A percentile compares a stretch with the other conserved stretches of the same genome.
phyloP scores from a whole-genome alignment of 805 yeast genomes.

The Starmerella vaccinii region DNA sequence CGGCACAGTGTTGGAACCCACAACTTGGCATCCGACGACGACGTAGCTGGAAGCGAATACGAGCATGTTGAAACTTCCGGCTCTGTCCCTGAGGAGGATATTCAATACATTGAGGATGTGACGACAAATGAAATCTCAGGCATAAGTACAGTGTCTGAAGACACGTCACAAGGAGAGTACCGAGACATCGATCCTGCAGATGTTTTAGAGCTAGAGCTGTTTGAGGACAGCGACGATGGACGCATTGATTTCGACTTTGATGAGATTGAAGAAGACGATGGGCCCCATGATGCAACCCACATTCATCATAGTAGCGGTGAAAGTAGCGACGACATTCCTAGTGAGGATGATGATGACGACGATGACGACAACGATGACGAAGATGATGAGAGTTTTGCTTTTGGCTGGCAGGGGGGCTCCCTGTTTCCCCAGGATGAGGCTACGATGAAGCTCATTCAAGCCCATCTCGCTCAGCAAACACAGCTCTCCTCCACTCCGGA shows the following conservation, averaged over 20 bases:
- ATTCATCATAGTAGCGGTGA: slow-evolving; percentile 25
- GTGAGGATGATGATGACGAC: slow-evolving; percentile 29
- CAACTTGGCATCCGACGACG: not conserved
- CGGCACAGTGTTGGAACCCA: not conserved
- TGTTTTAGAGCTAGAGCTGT: slow-evolving; percentile 27
- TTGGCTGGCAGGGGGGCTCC: slow-evolving; percentile 32
- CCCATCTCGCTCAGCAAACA: slow-evolving; percentile 11
- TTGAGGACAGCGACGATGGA: slow-evolving; percentile 28
- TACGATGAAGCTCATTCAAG: slow-evolving; percentile 16
- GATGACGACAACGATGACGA: slow-evolving; percentile 31
- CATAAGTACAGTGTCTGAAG: slow-evolving; percentile 1
- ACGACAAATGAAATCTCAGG: not conserved
- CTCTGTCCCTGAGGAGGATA: not conserved
- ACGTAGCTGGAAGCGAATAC: not conserved
- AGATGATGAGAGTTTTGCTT: slow-evolving; percentile 34
- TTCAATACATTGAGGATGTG: slow-evolving; percentile 11
- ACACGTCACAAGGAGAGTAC: slow-evolving; percentile 13
- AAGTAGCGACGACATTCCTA: slow-evolving; percentile 12
- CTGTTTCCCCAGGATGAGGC: slow-evolving; percentile 28
- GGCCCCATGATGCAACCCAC: slow-evolving; percentile 32
- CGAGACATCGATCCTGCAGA: slow-evolving; percentile 23
- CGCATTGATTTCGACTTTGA: slow-evolving; percentile 22
- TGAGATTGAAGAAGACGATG: slow-evolving; percentile 28
- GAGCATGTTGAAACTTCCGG: not conserved
- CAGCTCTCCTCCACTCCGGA: not conserved